Base-by-base conservation (phyloP, 306 rosid species). In the Lablab purpureus region DNA sequence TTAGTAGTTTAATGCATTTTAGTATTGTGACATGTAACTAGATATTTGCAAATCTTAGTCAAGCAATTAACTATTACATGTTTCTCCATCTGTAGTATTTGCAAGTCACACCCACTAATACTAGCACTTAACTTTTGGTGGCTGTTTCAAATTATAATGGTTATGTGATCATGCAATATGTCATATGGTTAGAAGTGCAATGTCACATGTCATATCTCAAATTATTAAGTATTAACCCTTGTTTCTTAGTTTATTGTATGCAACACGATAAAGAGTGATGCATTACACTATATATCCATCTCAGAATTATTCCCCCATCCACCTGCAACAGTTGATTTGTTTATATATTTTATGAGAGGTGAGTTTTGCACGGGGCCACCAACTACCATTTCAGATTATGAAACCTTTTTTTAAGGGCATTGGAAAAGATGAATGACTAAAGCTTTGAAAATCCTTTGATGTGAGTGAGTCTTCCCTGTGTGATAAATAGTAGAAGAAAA, bases 71-170 rank as follows among this genome's bases (percentile, higher is more conserved):
- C 8, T 78, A 7, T 4, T 67, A 10, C 8, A 13, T 54, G 7
- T 66, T 2, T 19, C 18, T 30, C 7, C n/a, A 27, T 78, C 21
- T 67, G 12, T 54, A 58, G 55, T 72, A 36, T 28, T 36, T 58
- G 72, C 65, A 28, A 56, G 78, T 28, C 46, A 77, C 63, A 13
- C 37, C 75, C 75, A 69, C 56, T 36, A 6, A 73, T 17, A 10
- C 70, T 60, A 50, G 47, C 49, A 37, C 71, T 54, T 40, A 36
- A 64, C 28, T 28, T 67, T 19, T 27, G 46, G 54, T 45, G 34
- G 7, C 41, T 63, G 84, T 46, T 65, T 2, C 32, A 45, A 77
- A 77, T 52, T 30, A 14, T 27, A 62, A 59, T 82, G 64, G 65
- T 60, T 34, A 59, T 63, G 8, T 70, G 52, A 37, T 10, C 10